phyloP scores from a whole-genome alignment of 345 rosid species.

The Adansonia digitata region DNA sequence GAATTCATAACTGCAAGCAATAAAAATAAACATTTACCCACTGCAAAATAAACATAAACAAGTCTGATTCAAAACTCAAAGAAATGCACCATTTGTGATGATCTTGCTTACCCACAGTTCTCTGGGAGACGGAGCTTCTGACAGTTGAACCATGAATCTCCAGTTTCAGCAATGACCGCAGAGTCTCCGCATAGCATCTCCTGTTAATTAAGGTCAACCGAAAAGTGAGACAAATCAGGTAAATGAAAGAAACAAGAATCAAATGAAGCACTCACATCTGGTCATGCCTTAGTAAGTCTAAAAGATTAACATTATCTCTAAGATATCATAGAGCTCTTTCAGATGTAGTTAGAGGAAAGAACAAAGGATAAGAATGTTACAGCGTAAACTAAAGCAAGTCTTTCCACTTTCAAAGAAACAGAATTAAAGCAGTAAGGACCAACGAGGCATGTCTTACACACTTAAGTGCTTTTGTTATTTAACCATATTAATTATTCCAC shows the following conservation, averaged over 20 bases:
- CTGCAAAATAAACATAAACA: background rate
- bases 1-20: slow-evolving; percentile 51
- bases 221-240: background rate
- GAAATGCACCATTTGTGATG: background rate
- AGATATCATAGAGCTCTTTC: background rate
- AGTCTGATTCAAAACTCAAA: background rate
- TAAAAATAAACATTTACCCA: background rate
- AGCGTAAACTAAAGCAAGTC: background rate
- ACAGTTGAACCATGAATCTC: slow-evolving; percentile 82
- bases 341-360: background rate
- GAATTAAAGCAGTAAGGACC: background rate
- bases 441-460: background rate
- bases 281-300: background rate
- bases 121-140: slow-evolving; percentile 69
- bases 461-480: background rate
- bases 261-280: background rate
- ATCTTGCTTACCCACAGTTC: slow-evolving; percentile 54
- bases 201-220: slow-evolving; percentile 22
- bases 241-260: background rate
- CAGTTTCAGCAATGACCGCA: slow-evolving; percentile 73
- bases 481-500: background rate
- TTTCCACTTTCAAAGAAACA: background rate
- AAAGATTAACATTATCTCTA: background rate
- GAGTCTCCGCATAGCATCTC: slow-evolving; percentile 42
- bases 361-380: background rate